A percentile compares a stretch with the other conserved stretches of the same genome.
Evolutionary conservation across 106 monocot genomes (phyloP).

Genomic region (Narthecium ossifragum): DNA sequence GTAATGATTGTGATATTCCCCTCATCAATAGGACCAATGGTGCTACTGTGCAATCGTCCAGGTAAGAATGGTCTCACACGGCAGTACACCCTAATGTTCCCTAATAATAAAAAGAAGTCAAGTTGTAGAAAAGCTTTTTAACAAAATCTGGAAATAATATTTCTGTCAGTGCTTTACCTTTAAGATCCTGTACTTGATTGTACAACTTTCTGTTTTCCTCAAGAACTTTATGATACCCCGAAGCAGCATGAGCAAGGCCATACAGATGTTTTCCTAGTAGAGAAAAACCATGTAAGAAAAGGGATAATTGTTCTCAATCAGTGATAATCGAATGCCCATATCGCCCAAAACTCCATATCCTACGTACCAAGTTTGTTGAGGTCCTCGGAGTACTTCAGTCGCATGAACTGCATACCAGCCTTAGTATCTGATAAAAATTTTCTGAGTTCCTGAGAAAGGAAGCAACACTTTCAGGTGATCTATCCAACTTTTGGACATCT

Average conservation of each 20-base stretch:
- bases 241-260: conserved; percentile 58
- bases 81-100: conserved; percentile 93
- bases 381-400: conserved; percentile 47
- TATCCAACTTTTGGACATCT: too few relatives aligned
- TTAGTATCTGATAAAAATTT: conserved; percentile 29
- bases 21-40: conserved; percentile 61
- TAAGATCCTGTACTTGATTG: conserved; percentile 95
- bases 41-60: conserved; percentile 40
- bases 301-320: not conserved
- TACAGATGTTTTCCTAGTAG: conserved; percentile 50
- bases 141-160: not conserved
- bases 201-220: conserved; percentile 90
- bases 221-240: conserved; percentile 77
- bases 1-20: conserved; percentile 58
- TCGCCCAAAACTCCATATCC: too few relatives aligned
- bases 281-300: not conserved
- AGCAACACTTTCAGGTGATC: too few relatives aligned
- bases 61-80: conserved; percentile 83
- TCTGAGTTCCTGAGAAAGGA: conserved; percentile 59
- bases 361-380: conserved; percentile 57
- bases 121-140: not conserved
- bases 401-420: conserved; percentile 55
- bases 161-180: conserved; percentile 46
- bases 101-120: conserved; percentile 17
- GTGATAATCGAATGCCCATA: too few relatives aligned